Base-by-base conservation (phyloP, 2,329 filamentous ascomycete genomes). In the Claviceps digitariae region DNA sequence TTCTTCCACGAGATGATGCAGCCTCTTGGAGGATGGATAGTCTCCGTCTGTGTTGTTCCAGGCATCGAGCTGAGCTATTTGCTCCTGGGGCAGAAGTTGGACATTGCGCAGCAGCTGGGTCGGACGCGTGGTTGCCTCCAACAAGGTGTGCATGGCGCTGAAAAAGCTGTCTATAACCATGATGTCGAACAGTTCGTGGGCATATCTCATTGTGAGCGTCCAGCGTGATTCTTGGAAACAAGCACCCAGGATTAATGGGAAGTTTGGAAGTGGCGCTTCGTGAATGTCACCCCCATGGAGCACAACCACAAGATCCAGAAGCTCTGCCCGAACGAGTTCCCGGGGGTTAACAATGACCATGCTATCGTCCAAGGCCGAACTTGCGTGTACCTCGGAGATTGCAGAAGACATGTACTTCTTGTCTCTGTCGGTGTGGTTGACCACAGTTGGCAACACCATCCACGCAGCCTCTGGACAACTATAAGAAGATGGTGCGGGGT, bases 241-340 rank as follows among this genome's bases (percentile, higher is more conserved):
- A 20, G 23, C 50, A 2, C 23, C 23, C 3, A 55, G 43, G 5
- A 55, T 40, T 13, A 55, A 50, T 4, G 53, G 53, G 29, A 49
- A 52, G 15, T 38, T 21, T 20, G 49, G 41, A 2, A 44, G 13
- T 3, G 50, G 49, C n/a, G 53, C 50, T 2, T 47, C 44, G 23
- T 48, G 40, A 9, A 34, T 10, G 20, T 41, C 13, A 4, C 1
- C 27, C 31, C 1, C 31, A 20, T 49, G 25, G n/a, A 53, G 49
- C 4, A 55, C 51, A 9, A 53, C 51, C 25, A 55, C 41, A 15
- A 55, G 48, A 25, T 55, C 54, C 29, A 53, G 20, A 2, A 52
- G 36, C 34, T 52, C 54, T 27, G 50, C 47, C n/a, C 36, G 51
- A 15, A 53, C 46, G 17, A 55, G 54, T 34, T 52, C 51, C 17